Conservation (phyloP, 352 stramenopile species). For the Phytophthora megakarya region DNA sequence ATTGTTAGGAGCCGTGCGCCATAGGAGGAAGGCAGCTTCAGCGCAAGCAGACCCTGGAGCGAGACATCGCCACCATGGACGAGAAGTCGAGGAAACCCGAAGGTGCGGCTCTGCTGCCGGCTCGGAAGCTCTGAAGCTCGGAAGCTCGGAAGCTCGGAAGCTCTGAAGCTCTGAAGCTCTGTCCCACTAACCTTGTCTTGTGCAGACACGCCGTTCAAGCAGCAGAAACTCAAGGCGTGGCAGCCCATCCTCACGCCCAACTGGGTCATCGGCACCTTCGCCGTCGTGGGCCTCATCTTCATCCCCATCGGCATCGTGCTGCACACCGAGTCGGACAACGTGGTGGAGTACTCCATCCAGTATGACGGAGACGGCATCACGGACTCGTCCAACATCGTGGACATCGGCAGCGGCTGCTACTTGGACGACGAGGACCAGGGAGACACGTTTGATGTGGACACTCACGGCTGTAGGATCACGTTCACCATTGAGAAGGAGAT, state of each 20-base stretch:
- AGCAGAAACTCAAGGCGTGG: conserved; percentile 94
- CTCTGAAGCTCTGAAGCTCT: too few species aligned
- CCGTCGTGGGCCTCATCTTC: conserved; percentile 94
- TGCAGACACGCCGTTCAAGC: conserved; percentile 87
- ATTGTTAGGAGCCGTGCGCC: conserved; percentile 21
- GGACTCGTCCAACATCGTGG: conserved; percentile 61
- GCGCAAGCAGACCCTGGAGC: conserved; percentile 30
- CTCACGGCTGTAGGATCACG: conserved; percentile 77
- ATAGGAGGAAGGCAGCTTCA: conserved; percentile 28
- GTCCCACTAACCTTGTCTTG: background rate
- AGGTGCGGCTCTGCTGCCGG: conserved; percentile 35
- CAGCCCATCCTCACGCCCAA: conserved; percentile 97
- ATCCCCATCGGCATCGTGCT: conserved; percentile 94
- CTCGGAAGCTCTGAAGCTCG: too few species aligned
- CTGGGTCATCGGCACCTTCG: conserved; percentile 95
- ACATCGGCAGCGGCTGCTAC: conserved; percentile 64
- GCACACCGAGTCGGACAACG: conserved; percentile 85
- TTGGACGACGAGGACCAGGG: conserved; percentile 62
- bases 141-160: too few species aligned
- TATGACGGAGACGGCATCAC: conserved; percentile 81
- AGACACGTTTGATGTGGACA: conserved; percentile 64
- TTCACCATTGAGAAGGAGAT: conserved; percentile 94
- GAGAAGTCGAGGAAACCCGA: conserved; percentile 89
- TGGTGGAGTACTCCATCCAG: conserved; percentile 91
- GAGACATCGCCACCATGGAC: conserved; percentile 60